These are phyloP conservation scores for Pythium chondricola DNA, from an alignment of 352 stramenopile species.

Conservation along the genomic window DNA sequence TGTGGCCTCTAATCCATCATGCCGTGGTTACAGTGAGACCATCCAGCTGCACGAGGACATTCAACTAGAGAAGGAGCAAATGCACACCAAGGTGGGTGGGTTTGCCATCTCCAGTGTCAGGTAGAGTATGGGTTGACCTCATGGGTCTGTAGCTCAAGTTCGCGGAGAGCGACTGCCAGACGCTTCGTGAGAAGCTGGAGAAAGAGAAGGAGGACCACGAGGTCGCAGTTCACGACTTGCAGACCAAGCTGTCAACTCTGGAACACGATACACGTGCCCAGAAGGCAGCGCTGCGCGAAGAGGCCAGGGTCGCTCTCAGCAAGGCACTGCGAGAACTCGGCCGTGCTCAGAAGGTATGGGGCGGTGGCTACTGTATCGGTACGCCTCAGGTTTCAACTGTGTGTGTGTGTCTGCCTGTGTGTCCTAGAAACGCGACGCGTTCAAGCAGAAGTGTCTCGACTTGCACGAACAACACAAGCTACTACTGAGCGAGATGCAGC, in stretches of 20 bases:
- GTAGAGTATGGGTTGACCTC: no score
- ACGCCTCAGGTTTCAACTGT: no score
- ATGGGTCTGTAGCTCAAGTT: constrained; percentile 45
- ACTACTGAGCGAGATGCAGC: constrained; percentile 33
- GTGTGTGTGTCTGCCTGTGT: no score
- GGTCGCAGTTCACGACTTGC: constrained; percentile 29
- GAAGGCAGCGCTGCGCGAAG: constrained; percentile 34
- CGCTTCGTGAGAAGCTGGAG: constrained; percentile 47
- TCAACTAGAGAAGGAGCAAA: constrained; percentile 59
- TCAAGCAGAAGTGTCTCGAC: constrained; percentile 79
- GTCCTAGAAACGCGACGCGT: constrained; percentile 71
- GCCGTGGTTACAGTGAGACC: constrained; percentile 7
- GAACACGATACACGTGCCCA: constrained; percentile 35
- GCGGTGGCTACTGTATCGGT: no score
- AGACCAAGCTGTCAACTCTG: constrained; percentile 40
- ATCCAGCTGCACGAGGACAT: constrained; percentile 70
- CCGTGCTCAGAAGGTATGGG: constrained; percentile 53
- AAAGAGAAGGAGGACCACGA: constrained; percentile 54
- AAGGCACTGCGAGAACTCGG: constrained; percentile 57
- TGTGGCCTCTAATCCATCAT: no score
- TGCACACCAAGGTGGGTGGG: constrained; percentile 43
- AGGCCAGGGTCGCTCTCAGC: constrained; percentile 41
- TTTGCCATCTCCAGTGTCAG: not conserved
- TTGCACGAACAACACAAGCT: constrained; percentile 70
- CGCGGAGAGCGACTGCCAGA: constrained; percentile 51